Conservation (phyloP, 2,329 filamentous ascomycete genomes). For the Huntiella moniliformis region DNA sequence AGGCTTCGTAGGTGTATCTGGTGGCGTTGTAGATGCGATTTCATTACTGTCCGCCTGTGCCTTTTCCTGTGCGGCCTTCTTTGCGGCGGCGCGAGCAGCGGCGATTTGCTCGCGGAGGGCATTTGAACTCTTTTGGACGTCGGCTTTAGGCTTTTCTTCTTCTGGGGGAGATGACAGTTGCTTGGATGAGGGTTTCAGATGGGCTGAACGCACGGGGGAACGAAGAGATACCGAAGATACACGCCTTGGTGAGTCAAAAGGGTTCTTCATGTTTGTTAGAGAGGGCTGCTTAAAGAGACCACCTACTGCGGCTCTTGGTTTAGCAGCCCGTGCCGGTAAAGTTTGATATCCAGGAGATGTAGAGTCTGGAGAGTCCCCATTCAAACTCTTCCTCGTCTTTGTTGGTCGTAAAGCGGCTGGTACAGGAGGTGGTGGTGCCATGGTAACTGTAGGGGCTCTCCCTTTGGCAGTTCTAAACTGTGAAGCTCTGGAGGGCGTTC, state of each 20-base stretch:
- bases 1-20: background rate
- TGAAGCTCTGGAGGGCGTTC: slow-evolving; percentile 24
- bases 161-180: slow-evolving; percentile 7
- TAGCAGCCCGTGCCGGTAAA: slow-evolving; percentile 25
- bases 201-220: slow-evolving; percentile 6
- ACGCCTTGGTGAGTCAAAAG: slow-evolving; percentile 14
- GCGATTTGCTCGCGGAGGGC: slow-evolving; percentile 81
- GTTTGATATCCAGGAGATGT: slow-evolving; percentile 26
- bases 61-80: slow-evolving; percentile 27
- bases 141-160: slow-evolving; percentile 12
- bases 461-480: slow-evolving; percentile 22
- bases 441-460: slow-evolving; percentile 25
- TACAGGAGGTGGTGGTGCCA: slow-evolving; percentile 21
- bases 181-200: background rate
- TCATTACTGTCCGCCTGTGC: background rate
- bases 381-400: slow-evolving; percentile 15
- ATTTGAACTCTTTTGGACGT: slow-evolving; percentile 47
- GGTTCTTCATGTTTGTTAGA: slow-evolving; percentile 21
- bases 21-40: background rate
- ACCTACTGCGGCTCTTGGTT: slow-evolving; percentile 33
- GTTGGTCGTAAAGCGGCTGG: slow-evolving; percentile 22
- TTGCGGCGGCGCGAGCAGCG: slow-evolving; percentile 69
- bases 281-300: slow-evolving; percentile 38
- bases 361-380: slow-evolving; percentile 11
- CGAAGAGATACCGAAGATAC: slow-evolving; percentile 10